Base-by-base conservation (phyloP, 345 rosid genomes). In the Aurinia saxatilis region DNA sequence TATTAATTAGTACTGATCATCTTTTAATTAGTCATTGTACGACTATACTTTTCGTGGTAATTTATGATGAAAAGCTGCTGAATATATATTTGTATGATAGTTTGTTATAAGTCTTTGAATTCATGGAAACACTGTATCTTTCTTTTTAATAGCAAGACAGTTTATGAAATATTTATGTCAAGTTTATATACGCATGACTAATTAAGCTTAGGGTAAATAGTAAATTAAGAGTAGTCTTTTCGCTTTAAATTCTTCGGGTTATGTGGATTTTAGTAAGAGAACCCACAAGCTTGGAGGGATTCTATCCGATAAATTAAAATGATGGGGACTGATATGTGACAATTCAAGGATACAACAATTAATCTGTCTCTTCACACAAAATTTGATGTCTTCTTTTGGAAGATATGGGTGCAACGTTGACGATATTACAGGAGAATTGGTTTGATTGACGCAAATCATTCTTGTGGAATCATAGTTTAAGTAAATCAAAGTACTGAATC, bases 281-380 rank as follows among this genome's bases (percentile, higher is more conserved):
- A 42, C 41, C 60, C 38, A 42, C 59, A 51, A 50, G 60, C 38
- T 50, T 40, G 55, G 34, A 60, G 46, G 13, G 60, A 42, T 47
- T 39, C 15, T 51, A 42, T 60, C 53, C 12, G 34, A 13, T 10
- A 48, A 18, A 51, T 39, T 39, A 11, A 17, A 50, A 40, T 12
- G 9, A 58, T 68, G 52, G 40, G 39, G 10, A 33, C 8, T 1
- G 53, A 59, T 59, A 50, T 46, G 53, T 54, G 36, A 44, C 8
- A 44, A 15, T 9, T 34, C 47, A 35, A 65, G 47, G 19, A 41
- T 19, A 33, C 19, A 15, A 41, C 23, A 51, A 50, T 12, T n/a
- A 21, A 21, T 21, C 14, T 34, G 66, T 68, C 73, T 44, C 25
- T 60, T 60, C 67, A 51, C 67, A 51, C 73, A 23, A 60, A 51